These are phyloP conservation scores for Cucurbita pepo DNA, from an alignment of 306 rosid genomes.

Conservation along the genomic window DNA sequence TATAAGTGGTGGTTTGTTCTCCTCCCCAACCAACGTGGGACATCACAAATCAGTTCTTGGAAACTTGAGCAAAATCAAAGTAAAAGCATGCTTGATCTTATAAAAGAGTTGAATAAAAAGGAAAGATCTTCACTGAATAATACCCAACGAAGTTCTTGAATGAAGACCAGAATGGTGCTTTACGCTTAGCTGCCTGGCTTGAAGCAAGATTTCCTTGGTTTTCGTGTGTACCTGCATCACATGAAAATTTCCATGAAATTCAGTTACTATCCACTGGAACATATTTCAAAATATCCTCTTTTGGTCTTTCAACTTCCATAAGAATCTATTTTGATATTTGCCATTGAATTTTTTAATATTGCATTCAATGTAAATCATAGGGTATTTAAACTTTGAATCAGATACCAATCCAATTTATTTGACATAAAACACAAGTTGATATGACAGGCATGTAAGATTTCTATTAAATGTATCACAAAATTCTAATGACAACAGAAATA, in stretches of 20 bases:
- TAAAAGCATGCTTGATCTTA: background rate
- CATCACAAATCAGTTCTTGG: background rate
- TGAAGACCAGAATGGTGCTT: constrained; percentile 40
- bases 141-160: constrained; percentile 58
- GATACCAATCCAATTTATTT: background rate
- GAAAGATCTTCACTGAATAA: background rate
- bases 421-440: background rate
- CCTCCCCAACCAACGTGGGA: no score
- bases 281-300: background rate
- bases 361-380: background rate
- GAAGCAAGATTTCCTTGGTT: constrained; percentile 13
- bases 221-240: constrained; percentile 23
- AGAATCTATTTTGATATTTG: background rate
- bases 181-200: constrained; percentile 15
- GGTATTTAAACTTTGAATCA: background rate
- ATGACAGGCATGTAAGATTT: background rate
- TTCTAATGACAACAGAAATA: background rate
- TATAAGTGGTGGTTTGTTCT: no score
- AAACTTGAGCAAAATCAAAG: background rate
- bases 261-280: background rate
- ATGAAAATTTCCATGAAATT: background rate
- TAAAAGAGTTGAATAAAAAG: background rate
- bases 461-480: background rate
- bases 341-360: background rate
- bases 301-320: background rate